Evolutionary conservation across 2,329 filamentous ascomycete species (phyloP).

Genomic region (Phaeoacremonium minimum): DNA sequence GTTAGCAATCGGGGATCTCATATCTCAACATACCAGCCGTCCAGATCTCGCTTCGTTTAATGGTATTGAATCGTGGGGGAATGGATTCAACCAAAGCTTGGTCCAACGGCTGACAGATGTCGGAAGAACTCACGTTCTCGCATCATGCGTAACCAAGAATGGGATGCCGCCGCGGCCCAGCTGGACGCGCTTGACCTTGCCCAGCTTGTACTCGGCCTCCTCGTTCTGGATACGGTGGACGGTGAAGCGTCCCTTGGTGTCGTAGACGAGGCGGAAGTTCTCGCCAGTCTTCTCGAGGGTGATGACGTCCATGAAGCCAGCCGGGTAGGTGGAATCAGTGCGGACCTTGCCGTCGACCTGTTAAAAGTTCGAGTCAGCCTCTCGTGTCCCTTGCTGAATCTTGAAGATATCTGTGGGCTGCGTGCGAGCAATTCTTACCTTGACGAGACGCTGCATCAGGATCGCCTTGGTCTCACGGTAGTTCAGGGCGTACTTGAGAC

Average conservation of each 20-base stretch:
- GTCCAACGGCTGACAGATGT: conserved; percentile 99
- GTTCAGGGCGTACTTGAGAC: conserved; percentile 99
- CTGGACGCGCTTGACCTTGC: conserved; percentile 99
- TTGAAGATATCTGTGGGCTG: too few species aligned
- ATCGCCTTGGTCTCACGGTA: conserved; percentile 95
- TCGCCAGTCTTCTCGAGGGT: conserved; percentile 99
- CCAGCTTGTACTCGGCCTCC: conserved; percentile 99
- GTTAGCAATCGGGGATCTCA: conserved; percentile 36
- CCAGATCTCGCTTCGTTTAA: conserved; percentile 34
- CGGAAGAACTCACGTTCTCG: conserved; percentile 98
- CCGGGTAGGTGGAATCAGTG: conserved; percentile 95
- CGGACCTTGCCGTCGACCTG: conserved; percentile 99
- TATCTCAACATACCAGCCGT: conserved; percentile 50
- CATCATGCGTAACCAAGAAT: conserved; percentile 99
- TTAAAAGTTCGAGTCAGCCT: too few species aligned
- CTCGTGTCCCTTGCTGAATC: too few species aligned
- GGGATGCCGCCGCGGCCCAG: conserved; percentile 99
- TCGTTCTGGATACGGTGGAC: conserved; percentile 98
- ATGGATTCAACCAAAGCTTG: conserved; percentile 82
- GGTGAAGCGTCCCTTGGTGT: conserved; percentile 99
- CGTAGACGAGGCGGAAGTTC: conserved; percentile 99
- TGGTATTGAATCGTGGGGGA: conserved; percentile 15
- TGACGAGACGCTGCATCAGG: conserved; percentile 99
- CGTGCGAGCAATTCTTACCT: too few species aligned
- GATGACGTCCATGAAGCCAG: conserved; percentile 99